Percentiles rank a stretch among this genome's conserved stretches.
Conservation (phyloP, 345 rosid genomes). For the Arabidopsis suecica region DNA sequence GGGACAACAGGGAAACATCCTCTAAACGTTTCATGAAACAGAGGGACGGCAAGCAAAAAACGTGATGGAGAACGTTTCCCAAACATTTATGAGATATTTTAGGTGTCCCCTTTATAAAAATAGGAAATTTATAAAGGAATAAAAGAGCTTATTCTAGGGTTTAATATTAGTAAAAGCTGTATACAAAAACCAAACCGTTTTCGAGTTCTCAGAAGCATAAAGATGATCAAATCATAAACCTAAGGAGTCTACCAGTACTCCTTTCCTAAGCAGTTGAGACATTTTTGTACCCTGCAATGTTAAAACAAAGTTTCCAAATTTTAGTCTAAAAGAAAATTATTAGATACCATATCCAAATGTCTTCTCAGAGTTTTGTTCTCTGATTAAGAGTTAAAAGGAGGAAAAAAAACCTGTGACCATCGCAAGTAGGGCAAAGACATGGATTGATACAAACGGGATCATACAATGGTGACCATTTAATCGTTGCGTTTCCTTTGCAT, state of each 20-base stretch:
- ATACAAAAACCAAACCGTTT: not conserved
- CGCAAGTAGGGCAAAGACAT: constrained; percentile 92
- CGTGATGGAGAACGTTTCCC: no score
- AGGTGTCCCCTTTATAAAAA: no score
- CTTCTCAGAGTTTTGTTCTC: not conserved
- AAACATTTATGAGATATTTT: no score
- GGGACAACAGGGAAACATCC: no score
- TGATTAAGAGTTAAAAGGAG: not conserved
- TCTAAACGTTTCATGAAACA: no score
- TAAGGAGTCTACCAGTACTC: constrained; percentile 47
- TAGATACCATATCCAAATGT: not conserved
- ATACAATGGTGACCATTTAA: constrained; percentile 80
- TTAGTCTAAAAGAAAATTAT: constrained; percentile 9
- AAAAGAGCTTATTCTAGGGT: no score
- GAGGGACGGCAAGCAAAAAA: no score
- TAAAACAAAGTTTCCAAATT: not conserved
- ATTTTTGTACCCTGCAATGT: constrained; percentile 70
- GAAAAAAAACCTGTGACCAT: constrained; percentile 68
- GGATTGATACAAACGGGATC: constrained; percentile 83
- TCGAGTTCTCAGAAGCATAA: not conserved
- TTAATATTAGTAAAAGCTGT: no score
- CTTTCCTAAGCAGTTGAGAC: constrained; percentile 81
- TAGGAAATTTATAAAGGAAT: no score
- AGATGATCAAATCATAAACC: constrained; percentile 13
- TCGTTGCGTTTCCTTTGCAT: constrained; percentile 73